phyloP scores from a whole-genome alignment of 441 rosid species.

The Pelargonium citronellum region DNA sequence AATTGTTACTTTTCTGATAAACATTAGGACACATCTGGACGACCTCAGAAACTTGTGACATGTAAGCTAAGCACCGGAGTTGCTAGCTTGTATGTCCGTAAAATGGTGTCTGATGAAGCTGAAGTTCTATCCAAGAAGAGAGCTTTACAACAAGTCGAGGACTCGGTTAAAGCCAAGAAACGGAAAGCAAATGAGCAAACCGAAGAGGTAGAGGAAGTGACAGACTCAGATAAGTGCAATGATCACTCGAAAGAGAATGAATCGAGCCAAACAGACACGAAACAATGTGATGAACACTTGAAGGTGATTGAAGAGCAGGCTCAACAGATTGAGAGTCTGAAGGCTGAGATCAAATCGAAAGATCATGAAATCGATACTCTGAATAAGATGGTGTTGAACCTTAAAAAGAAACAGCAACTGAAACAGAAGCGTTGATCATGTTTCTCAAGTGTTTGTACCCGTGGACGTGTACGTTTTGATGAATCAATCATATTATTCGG shows the following conservation, averaged over 20 bases:
- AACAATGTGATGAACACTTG: conserved; percentile 24
- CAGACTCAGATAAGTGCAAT: not conserved
- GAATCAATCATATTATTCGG: too few species aligned
- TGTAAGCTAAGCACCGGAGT: conserved; percentile 33
- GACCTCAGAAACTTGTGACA: conserved; percentile 47
- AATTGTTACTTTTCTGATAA: too few species aligned
- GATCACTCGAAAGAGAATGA: conserved; percentile 21
- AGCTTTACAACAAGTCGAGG: conserved; percentile 29
- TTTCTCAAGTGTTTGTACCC: not conserved
- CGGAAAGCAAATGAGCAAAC: conserved; percentile 23
- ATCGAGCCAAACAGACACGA: not conserved
- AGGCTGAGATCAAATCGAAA: not conserved
- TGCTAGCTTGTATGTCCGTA: conserved; percentile 41
- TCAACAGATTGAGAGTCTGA: not conserved
- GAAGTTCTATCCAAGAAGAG: conserved; percentile 21
- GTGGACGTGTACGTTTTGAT: not conserved
- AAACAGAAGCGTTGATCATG: not conserved
- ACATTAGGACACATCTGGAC: conserved; percentile 56
- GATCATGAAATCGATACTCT: not conserved
- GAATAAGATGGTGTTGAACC: not conserved
- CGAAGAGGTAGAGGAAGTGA: not conserved
- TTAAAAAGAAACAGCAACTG: not conserved
- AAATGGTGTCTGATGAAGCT: conserved; percentile 34
- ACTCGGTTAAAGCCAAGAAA: conserved; percentile 32
- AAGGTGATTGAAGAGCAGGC: conserved; percentile 12